Conservation (phyloP, 805 yeast species). For the Metschnikowia cubensis region DNA sequence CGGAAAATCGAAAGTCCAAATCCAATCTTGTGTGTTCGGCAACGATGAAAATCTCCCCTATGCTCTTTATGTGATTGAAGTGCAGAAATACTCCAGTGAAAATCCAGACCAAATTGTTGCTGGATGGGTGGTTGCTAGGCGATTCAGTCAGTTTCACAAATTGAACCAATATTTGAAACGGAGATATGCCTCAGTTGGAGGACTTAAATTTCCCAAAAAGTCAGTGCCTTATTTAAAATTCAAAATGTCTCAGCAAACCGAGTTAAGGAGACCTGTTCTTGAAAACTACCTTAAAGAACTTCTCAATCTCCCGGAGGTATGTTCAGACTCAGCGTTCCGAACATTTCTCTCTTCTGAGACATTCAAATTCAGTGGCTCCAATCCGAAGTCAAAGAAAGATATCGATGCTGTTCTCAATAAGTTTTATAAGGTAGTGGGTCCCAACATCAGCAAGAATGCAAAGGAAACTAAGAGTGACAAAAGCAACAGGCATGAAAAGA, state of each 20-base stretch:
- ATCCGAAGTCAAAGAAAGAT: slow-evolving; percentile 22
- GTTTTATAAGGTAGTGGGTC: slow-evolving; percentile 20
- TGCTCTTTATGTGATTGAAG: slow-evolving; percentile 71
- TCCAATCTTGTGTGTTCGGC: slow-evolving; percentile 53
- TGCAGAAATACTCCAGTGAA: slow-evolving; percentile 47
- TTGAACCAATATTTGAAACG: slow-evolving; percentile 61
- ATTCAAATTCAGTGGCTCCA: slow-evolving; percentile 32
- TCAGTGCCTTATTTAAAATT: slow-evolving; percentile 64
- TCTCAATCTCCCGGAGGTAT: slow-evolving; percentile 61
- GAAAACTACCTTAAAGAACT: slow-evolving; percentile 60
- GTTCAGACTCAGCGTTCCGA: slow-evolving; percentile 69
- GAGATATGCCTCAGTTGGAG: slow-evolving; percentile 47
- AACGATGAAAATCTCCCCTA: slow-evolving; percentile 46
- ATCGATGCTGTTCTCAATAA: slow-evolving; percentile 27
- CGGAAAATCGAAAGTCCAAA: slow-evolving; percentile 55
- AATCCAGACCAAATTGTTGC: slow-evolving; percentile 49
- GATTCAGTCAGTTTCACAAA: slow-evolving; percentile 79
- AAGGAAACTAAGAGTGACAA: not conserved
- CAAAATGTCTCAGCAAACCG: slow-evolving; percentile 60
- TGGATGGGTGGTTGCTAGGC: slow-evolving; percentile 87
- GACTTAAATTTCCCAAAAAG: slow-evolving; percentile 55
- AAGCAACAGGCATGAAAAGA: slow-evolving; percentile 13
- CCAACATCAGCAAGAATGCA: slow-evolving; percentile 11
- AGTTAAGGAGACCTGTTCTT: slow-evolving; percentile 56
- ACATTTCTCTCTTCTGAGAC: slow-evolving; percentile 73